Percentiles rank a stretch among this genome's conserved stretches.
These are phyloP conservation scores for Rutstroemia sydowiana DNA, from an alignment of 2,329 filamentous ascomycete species.

Conservation along the genomic window DNA sequence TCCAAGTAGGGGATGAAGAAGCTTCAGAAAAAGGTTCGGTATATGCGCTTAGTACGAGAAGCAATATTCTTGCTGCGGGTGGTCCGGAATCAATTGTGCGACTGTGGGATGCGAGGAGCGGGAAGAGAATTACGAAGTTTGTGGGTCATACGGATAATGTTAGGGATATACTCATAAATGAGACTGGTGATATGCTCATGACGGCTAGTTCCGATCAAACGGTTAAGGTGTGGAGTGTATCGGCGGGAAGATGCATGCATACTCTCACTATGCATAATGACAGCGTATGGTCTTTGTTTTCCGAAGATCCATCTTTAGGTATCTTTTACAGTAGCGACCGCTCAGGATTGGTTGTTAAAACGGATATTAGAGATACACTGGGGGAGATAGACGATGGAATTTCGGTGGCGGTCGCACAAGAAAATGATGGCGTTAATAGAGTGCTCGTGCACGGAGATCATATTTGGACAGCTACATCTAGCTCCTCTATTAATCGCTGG, in stretches of 20 bases:
- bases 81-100: constrained; percentile 90
- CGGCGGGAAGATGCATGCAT: constrained; percentile 91
- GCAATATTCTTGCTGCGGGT: constrained; percentile 79
- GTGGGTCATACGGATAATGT: constrained; percentile 95
- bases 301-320: constrained; percentile 74
- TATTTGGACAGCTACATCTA: constrained; percentile 66
- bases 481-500: constrained; percentile 70
- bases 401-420: constrained; percentile 84
- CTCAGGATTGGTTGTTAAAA: constrained; percentile 91
- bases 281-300: constrained; percentile 93
- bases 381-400: constrained; percentile 78
- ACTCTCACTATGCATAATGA: constrained; percentile 99
- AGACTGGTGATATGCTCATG: constrained; percentile 83
- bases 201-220: constrained; percentile 95
- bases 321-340: constrained; percentile 95
- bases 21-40: constrained; percentile 86
- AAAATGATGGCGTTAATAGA: constrained; percentile 74
- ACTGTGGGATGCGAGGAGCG: constrained; percentile 83
- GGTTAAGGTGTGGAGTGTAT: constrained; percentile 96
- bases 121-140: constrained; percentile 89
- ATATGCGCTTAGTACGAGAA: constrained; percentile 77
- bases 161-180: constrained; percentile 80
- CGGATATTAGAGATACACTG: constrained; percentile 69
- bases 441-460: constrained; percentile 47
- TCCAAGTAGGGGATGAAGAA: constrained; percentile 78